Evolutionary conservation across 139 green algal genomes (phyloP).

Genomic region (Diplosphaera chodatii): DNA sequence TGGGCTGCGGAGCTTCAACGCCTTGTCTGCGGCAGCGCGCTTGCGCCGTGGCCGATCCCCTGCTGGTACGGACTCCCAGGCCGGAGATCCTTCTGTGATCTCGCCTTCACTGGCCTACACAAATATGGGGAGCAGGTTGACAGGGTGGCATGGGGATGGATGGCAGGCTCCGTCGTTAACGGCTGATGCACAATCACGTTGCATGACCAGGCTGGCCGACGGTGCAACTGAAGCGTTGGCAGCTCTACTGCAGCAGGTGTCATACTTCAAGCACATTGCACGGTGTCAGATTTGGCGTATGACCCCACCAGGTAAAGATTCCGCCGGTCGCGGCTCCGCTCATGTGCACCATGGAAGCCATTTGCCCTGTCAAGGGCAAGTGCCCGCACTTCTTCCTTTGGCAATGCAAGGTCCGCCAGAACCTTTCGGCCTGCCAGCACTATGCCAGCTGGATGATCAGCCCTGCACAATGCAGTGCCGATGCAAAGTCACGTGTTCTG

Average conservation of each 20-base stretch:
- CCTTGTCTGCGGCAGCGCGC: slow-evolving; percentile 60
- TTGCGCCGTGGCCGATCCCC: slow-evolving; percentile 51
- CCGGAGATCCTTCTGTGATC: slow-evolving; percentile 66
- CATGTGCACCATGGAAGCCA: not conserved
- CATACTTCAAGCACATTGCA: no score
- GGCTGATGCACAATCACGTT: no score
- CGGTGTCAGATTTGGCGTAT: no score
- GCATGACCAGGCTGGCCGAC: no score
- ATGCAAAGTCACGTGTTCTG: no score
- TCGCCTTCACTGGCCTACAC: slow-evolving; percentile 65
- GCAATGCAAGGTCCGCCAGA: slow-evolving; percentile 71
- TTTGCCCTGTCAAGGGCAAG: slow-evolving; percentile 29
- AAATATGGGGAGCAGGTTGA: not conserved
- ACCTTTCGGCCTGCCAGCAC: slow-evolving; percentile 54
- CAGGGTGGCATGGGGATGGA: no score
- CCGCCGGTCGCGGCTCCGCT: slow-evolving; percentile 54
- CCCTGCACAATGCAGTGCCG: slow-evolving; percentile 11
- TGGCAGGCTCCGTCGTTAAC: no score
- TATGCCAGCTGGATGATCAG: slow-evolving; percentile 45
- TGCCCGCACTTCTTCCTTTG: slow-evolving; percentile 44
- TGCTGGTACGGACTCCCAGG: slow-evolving; percentile 68
- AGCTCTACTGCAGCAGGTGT: no score
- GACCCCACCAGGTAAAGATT: slow-evolving; percentile 72
- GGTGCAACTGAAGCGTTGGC: no score
- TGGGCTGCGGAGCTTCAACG: slow-evolving; percentile 80